phyloP scores from a whole-genome alignment of 169 alveolate species.

The Plasmodium knowlesi region DNA sequence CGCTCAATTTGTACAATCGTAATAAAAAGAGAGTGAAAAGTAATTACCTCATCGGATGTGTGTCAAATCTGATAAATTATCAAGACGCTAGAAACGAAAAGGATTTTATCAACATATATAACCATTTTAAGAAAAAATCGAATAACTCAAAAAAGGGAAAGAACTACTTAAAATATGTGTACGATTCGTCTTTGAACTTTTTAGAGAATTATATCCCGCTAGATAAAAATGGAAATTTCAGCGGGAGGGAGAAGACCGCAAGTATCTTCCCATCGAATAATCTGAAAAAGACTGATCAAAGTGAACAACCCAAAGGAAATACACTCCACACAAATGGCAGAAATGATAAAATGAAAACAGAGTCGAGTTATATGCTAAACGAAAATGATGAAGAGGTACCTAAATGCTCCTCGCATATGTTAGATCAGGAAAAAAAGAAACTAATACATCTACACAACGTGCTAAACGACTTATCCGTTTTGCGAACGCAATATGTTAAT shows the following conservation, averaged over 20 bases:
- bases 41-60: conserved; percentile 63
- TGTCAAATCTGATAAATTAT: conserved; percentile 55
- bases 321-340: not conserved
- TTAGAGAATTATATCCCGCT: conserved; percentile 48
- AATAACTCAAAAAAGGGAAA: conserved; percentile 36
- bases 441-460: not conserved
- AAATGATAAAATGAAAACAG: not conserved
- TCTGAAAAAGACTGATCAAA: not conserved
- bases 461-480: conserved; percentile 27
- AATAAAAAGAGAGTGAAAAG: conserved; percentile 14
- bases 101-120: conserved; percentile 61
- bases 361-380: not conserved
- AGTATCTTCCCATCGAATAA: not conserved
- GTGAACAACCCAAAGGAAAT: not conserved
- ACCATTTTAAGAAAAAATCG: conserved; percentile 32
- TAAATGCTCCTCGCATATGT: not conserved
- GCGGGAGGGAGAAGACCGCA: not conserved
- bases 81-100: conserved; percentile 40
- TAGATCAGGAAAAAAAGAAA: not conserved
- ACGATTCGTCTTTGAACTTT: conserved; percentile 43
- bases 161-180: conserved; percentile 33
- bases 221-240: conserved; percentile 23
- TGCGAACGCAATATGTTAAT: conserved; percentile 22
- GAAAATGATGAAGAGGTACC: not conserved
- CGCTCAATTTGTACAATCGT: conserved; percentile 18